These are phyloP conservation scores for Wickerhamiella bombiphila DNA, from an alignment of 805 yeast genomes.

Conservation along the genomic window DNA sequence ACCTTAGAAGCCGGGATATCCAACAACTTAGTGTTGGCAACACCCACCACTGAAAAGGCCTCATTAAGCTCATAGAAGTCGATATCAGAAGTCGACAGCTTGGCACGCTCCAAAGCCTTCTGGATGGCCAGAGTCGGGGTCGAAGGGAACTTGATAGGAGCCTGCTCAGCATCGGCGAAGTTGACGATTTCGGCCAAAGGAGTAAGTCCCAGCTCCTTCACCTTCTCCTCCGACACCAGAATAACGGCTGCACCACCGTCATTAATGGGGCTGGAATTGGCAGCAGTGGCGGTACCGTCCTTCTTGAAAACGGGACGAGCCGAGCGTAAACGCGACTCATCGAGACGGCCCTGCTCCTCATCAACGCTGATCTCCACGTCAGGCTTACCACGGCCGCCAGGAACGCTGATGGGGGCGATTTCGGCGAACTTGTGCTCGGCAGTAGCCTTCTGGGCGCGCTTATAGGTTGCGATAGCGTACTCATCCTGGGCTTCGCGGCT, in stretches of 20 bases:
- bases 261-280: slow-evolving; percentile 89
- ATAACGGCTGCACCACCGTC: slow-evolving; percentile 97
- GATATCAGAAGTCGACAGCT: slow-evolving; percentile 45
- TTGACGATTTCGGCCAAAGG: slow-evolving; percentile 84
- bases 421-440: slow-evolving; percentile 73
- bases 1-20: slow-evolving; percentile 47
- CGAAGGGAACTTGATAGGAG: slow-evolving; percentile 89
- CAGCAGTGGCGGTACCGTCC: slow-evolving; percentile 95
- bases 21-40: slow-evolving; percentile 69
- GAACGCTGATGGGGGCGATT: slow-evolving; percentile 75
- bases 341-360: slow-evolving; percentile 69
- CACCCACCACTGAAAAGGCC: slow-evolving; percentile 93
- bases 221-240: slow-evolving; percentile 69
- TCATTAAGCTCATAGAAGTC: slow-evolving; percentile 94
- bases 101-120: slow-evolving; percentile 85
- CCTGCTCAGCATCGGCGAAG: slow-evolving; percentile 98
- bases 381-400: slow-evolving; percentile 81
- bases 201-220: slow-evolving; percentile 69
- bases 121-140: slow-evolving; percentile 93
- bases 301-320: slow-evolving; percentile 93
- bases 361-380: slow-evolving; percentile 57
- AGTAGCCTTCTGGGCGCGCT: slow-evolving; percentile 71
- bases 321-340: slow-evolving; percentile 57
- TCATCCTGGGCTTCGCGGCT: slow-evolving; percentile 82
- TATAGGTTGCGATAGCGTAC: slow-evolving; percentile 72